Conservation (phyloP, 2,329 filamentous ascomycete species). For the Alternaria triticina region DNA sequence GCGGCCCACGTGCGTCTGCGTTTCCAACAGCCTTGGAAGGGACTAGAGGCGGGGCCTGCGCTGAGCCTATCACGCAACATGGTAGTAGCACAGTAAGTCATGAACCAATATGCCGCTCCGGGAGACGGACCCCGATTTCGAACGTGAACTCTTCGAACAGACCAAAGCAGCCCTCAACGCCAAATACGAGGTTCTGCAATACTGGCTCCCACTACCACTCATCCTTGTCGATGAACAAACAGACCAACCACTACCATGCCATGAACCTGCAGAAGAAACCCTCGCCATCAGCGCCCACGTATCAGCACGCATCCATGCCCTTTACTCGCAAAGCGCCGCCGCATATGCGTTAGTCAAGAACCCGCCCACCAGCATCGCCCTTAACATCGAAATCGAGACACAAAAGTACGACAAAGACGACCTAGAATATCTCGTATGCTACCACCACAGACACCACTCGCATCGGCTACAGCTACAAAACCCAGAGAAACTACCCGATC, state of each 20-base stretch:
- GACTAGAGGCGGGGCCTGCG: neutral
- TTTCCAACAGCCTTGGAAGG: neutral
- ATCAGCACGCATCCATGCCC: slow-evolving; percentile 12
- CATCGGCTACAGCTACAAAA: slow-evolving; percentile 14
- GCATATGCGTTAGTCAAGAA: slow-evolving; percentile 4
- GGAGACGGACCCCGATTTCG: slow-evolving; percentile 14
- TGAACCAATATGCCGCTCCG: slow-evolving; percentile 14
- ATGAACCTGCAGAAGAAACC: slow-evolving; percentile 17
- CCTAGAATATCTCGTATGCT: slow-evolving; percentile 7
- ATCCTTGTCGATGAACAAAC: slow-evolving; percentile 13
- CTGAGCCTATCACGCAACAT: neutral
- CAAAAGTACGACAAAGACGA: slow-evolving; percentile 11
- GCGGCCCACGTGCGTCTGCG: neutral
- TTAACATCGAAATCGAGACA: slow-evolving; percentile 8
- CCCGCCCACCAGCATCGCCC: slow-evolving; percentile 12
- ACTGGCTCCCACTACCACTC: slow-evolving; percentile 16
- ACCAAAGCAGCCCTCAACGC: slow-evolving; percentile 14
- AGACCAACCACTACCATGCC: slow-evolving; percentile 6
- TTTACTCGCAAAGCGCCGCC: slow-evolving; percentile 10
- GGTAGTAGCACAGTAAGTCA: neutral
- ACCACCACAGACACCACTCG: slow-evolving; percentile 16
- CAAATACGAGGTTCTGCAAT: slow-evolving; percentile 12
- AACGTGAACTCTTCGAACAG: slow-evolving; percentile 12
- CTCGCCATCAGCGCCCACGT: slow-evolving; percentile 12
- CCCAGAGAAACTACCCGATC: slow-evolving; percentile 14